Evolutionary conservation across 2,329 filamentous ascomycete species (phyloP).

Genomic region (Ophiosphaerella korrae): DNA sequence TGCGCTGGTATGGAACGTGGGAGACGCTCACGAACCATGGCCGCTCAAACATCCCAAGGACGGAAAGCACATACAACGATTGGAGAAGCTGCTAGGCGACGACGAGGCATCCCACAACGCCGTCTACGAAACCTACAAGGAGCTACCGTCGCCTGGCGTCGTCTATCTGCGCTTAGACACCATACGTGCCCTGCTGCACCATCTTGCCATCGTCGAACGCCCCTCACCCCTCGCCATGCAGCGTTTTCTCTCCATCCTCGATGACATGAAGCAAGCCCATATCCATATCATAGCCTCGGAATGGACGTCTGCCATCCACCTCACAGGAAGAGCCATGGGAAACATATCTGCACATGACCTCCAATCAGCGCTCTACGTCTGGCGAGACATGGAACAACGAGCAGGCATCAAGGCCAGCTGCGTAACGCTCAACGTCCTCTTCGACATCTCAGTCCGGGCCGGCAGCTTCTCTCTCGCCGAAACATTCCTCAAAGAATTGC

Average conservation of each 20-base stretch:
- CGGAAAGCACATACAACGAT: slow-evolving; percentile 38
- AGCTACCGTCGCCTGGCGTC: slow-evolving; percentile 60
- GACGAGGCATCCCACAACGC: slow-evolving; percentile 52
- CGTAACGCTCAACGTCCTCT: slow-evolving; percentile 93
- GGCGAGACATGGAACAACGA: slow-evolving; percentile 86
- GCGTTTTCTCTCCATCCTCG: slow-evolving; percentile 80
- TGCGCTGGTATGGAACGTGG: slow-evolving; percentile 38
- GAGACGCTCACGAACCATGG: slow-evolving; percentile 41
- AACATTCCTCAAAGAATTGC: slow-evolving; percentile 83
- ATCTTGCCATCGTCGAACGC: slow-evolving; percentile 67
- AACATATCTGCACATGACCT: slow-evolving; percentile 64
- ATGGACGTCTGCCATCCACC: slow-evolving; percentile 85
- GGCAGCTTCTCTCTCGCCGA: slow-evolving; percentile 84
- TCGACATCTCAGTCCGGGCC: slow-evolving; percentile 84
- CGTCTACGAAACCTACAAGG: slow-evolving; percentile 59
- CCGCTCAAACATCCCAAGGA: slow-evolving; percentile 39
- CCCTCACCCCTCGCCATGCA: slow-evolving; percentile 66
- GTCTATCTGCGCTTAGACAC: slow-evolving; percentile 55
- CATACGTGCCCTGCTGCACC: slow-evolving; percentile 68
- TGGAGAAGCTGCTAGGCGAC: slow-evolving; percentile 50
- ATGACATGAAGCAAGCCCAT: slow-evolving; percentile 78
- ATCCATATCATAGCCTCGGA: slow-evolving; percentile 70
- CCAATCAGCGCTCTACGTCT: slow-evolving; percentile 74
- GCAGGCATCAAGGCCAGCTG: slow-evolving; percentile 68
- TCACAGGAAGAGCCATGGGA: slow-evolving; percentile 74